phyloP scores from a whole-genome alignment of 2,329 filamentous ascomycete species.

The Penicillium sp. region DNA sequence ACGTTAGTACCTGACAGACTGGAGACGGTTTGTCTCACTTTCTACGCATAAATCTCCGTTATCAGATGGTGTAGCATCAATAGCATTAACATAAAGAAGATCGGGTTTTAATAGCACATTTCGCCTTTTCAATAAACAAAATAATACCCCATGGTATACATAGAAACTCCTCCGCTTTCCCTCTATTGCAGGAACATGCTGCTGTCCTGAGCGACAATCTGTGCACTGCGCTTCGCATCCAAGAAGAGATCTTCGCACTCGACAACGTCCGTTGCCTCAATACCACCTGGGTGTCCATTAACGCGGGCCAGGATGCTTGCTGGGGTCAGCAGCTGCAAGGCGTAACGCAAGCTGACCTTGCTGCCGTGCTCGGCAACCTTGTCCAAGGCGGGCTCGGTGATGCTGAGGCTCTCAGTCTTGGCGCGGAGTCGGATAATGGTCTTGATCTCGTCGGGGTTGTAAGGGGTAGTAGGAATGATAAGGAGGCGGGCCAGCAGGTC shows the following conservation, averaged over 20 bases:
- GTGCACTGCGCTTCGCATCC: slow-evolving; percentile 75
- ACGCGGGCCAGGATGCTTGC: slow-evolving; percentile 89
- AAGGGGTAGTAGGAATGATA: slow-evolving; percentile 92
- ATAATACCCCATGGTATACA: slow-evolving; percentile 24
- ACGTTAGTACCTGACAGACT: neutral
- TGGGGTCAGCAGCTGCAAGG: slow-evolving; percentile 85
- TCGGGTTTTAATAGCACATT: slow-evolving; percentile 19
- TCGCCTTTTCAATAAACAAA: slow-evolving; percentile 26
- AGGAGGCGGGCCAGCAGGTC: slow-evolving; percentile 92
- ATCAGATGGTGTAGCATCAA: slow-evolving; percentile 14
- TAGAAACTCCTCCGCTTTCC: slow-evolving; percentile 29
- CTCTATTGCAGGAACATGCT: slow-evolving; percentile 59
- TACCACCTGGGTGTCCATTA: slow-evolving; percentile 69
- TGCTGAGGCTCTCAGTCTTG: slow-evolving; percentile 74
- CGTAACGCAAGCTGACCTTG: slow-evolving; percentile 87
- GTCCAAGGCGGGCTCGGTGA: slow-evolving; percentile 80
- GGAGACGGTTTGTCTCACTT: neutral
- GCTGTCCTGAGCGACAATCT: slow-evolving; percentile 66
- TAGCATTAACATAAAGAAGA: slow-evolving; percentile 27
- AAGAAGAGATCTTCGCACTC: slow-evolving; percentile 85
- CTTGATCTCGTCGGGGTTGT: slow-evolving; percentile 85
- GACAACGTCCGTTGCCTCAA: slow-evolving; percentile 73
- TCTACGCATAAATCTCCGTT: neutral
- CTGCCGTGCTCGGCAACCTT: slow-evolving; percentile 86
- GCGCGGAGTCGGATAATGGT: slow-evolving; percentile 84